Base-by-base conservation (phyloP, 1,284 basidiomycete genomes). In the Malassezia furfur region DNA sequence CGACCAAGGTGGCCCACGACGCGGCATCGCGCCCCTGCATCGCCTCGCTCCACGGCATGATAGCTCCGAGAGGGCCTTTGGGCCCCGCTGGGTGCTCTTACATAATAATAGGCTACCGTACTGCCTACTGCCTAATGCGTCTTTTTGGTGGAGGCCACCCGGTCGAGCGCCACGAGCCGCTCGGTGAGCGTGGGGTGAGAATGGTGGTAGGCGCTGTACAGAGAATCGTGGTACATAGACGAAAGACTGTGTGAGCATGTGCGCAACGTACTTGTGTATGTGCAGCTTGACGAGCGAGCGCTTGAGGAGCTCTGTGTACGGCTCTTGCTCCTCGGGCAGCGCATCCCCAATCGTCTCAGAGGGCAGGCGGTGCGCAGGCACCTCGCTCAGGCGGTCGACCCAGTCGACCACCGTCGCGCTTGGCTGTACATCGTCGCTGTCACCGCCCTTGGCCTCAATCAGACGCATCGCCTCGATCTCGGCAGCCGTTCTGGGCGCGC, bases 141-240 rank as follows among this genome's bases (percentile, higher is more conserved):
- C 25, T 37, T 35, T 19, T 43, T 50, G 21, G 30, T 21, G 14
- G 22, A 25, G 12, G 31, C 38, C 11, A 40, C 6, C 19, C 40
- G 28, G 36, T 62, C 54, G 41, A 68, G 51, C 30, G 66, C 66
- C 12, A 61, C 58, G 12, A 72, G 62, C 11, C 71, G 60, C 61
- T 74, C 71, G 5, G 64, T 58, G 10, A 74, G 53, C 3, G 70
- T 70, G 3, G 72, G 72, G 38, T 74, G 72, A 14, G 64, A 67
- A 51, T 74, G 64, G 51, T 72, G 68, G 43, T 70, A 71, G 10
- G 70, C 70, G 15, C 67, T 68, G 48, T 70, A 74, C 35, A 72
- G 63, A 12, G 67, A 57, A 31, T 74, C 72, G 52, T 72, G 64
- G 49, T 74, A 66, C 65, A 74, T 70, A n/a, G 68, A 63, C 6